Percentiles rank a stretch among this genome's conserved stretches.
Evolutionary conservation across 192 early-diverging fungal genomes (phyloP).

Genomic region (Coemansia aciculifera): DNA sequence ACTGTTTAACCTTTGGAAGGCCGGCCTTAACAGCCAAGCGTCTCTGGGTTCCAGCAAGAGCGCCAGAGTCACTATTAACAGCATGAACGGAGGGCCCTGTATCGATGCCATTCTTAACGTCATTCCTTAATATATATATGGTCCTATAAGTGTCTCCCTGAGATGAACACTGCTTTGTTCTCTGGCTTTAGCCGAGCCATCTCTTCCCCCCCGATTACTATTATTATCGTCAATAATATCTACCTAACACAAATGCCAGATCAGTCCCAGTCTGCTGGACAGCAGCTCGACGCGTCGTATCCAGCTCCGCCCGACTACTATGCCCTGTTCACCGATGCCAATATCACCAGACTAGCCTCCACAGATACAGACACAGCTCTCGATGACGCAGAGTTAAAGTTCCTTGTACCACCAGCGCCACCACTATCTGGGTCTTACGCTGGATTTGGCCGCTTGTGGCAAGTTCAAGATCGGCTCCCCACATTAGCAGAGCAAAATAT

Average conservation of each 20-base stretch:
- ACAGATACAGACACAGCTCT: slow-evolving; percentile 10
- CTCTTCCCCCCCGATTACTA: too few relatives aligned
- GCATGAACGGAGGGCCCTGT: slow-evolving; percentile 33
- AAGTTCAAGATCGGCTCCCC: slow-evolving; percentile 60
- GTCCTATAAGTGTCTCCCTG: neutral
- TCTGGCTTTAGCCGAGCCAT: neutral
- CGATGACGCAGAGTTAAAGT: slow-evolving; percentile 48
- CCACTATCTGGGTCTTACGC: slow-evolving; percentile 58
- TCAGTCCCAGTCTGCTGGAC: slow-evolving; percentile 18
- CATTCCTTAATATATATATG: slow-evolving; percentile 8
- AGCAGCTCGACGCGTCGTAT: slow-evolving; percentile 57
- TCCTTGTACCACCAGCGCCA: slow-evolving; percentile 61
- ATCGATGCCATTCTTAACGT: slow-evolving; percentile 27
- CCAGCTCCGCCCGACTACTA: slow-evolving; percentile 72
- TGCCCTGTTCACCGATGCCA: slow-evolving; percentile 63
- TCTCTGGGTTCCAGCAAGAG: neutral
- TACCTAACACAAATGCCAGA: slow-evolving; percentile 20
- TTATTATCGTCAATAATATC: neutral
- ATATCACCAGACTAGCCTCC: slow-evolving; percentile 46
- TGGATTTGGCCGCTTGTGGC: slow-evolving; percentile 72
- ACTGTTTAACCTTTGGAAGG: slow-evolving; percentile 25
- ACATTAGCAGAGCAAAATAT: slow-evolving; percentile 63
- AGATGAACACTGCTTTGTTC: neutral
- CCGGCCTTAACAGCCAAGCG: neutral
- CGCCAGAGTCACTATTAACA: slow-evolving; percentile 13